Percentiles rank a stretch among this genome's conserved stretches.
Conservation (phyloP, 345 rosid genomes). For the Cardiospermum halicacabum region DNA sequence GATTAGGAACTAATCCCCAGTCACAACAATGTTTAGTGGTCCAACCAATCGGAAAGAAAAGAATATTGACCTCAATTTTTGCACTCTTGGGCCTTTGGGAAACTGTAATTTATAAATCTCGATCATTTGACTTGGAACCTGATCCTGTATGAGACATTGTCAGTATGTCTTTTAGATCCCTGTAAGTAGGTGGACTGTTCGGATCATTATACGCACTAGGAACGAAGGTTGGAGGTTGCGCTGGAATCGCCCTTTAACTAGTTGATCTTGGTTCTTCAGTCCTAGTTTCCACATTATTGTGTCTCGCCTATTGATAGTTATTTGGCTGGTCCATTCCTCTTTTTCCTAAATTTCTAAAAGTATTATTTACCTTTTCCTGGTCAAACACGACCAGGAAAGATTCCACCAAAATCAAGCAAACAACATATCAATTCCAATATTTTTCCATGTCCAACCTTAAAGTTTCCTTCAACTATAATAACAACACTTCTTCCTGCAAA, state of each 20-base stretch:
- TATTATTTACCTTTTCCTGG: slow-evolving; percentile 22
- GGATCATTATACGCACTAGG: slow-evolving; percentile 40
- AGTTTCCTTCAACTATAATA: slow-evolving; percentile 8
- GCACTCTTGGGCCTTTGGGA: no score
- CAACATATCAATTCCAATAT: slow-evolving; percentile 23
- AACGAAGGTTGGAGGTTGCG: slow-evolving; percentile 30
- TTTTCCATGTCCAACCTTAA: slow-evolving; percentile 12
- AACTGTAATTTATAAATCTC: no score
- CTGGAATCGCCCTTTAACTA: slow-evolving; percentile 54
- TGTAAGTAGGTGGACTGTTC: slow-evolving; percentile 30
- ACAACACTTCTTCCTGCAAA: not conserved
- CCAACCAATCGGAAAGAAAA: no score
- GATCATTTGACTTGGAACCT: no score
- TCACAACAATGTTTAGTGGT: no score
- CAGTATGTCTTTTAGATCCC: slow-evolving; percentile 46
- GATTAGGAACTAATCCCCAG: no score
- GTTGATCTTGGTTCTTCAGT: slow-evolving; percentile 40
- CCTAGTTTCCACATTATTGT: slow-evolving; percentile 36
- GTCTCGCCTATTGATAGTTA: slow-evolving; percentile 34
- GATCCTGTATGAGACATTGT: slow-evolving; percentile 46
- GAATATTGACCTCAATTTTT: no score
- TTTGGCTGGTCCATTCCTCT: slow-evolving; percentile 38
- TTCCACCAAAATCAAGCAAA: slow-evolving; percentile 22
- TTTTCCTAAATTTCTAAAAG: slow-evolving; percentile 43
- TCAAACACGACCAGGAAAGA: slow-evolving; percentile 16